These are phyloP conservation scores for Gentiana macrophylla DNA, from an alignment of 257 asterid species.

Conservation along the genomic window DNA sequence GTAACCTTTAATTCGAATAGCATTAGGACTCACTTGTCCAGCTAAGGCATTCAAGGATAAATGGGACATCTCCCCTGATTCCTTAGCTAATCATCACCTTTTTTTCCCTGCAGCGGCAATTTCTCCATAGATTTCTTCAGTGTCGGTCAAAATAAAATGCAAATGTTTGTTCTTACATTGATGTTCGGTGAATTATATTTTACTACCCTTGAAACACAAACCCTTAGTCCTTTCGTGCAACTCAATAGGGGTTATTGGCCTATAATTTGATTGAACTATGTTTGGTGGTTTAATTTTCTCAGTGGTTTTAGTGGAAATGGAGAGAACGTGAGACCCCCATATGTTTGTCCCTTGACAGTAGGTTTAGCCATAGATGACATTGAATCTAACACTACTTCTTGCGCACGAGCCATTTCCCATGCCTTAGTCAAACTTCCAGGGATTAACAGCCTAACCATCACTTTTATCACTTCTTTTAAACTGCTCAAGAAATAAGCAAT, in stretches of 20 bases:
- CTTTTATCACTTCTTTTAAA: neutral
- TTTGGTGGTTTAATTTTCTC: no score
- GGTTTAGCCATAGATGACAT: neutral
- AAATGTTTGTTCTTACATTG: no score
- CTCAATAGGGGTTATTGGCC: neutral
- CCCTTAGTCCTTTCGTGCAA: neutral
- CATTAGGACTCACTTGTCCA: no score
- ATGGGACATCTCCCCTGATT: neutral
- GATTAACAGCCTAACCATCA: no score
- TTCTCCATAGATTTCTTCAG: neutral
- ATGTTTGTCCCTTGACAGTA: no score
- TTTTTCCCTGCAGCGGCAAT: no score
- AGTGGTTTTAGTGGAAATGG: neutral
- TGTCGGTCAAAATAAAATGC: no score
- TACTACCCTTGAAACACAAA: conserved; percentile 3
- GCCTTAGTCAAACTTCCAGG: no score
- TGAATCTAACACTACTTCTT: neutral
- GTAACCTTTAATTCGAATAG: neutral
- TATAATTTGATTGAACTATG: no score
- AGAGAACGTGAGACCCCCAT: no score
- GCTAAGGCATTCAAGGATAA: no score
- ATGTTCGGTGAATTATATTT: neutral
- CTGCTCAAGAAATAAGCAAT: neutral
- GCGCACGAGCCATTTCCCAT: neutral
- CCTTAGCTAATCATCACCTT: no score